Evolutionary conservation across 2,329 filamentous ascomycete genomes (phyloP).

Genomic region (Colletotrichum sp.): DNA sequence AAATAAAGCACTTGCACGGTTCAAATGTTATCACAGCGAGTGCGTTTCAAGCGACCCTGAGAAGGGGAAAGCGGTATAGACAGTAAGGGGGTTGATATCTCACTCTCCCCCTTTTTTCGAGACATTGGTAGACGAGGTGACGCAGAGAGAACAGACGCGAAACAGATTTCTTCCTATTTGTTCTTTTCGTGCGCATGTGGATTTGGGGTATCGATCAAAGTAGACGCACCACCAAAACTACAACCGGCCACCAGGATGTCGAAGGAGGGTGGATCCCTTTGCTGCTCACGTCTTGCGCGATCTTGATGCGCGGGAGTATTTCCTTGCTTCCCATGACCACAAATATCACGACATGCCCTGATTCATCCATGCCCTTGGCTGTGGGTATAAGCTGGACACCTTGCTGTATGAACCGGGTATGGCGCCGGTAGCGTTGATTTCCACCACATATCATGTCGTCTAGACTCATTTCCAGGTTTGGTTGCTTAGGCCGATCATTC

Average conservation of each 20-base stretch:
- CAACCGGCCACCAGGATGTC: neutral
- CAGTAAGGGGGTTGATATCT: neutral
- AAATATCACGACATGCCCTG: neutral
- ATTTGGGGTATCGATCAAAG: neutral
- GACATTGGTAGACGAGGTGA: neutral
- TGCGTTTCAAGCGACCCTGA: neutral
- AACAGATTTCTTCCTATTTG: neutral
- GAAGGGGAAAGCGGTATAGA: neutral
- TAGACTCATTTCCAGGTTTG: neutral
- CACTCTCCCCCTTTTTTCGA: neutral
- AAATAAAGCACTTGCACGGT: neutral
- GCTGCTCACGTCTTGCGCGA: neutral
- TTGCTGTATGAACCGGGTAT: neutral
- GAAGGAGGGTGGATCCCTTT: neutral
- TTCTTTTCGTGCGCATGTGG: neutral
- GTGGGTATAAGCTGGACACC: neutral
- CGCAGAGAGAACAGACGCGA: neutral
- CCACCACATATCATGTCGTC: neutral
- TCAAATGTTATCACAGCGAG: neutral
- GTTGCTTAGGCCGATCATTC: conserved; percentile 41
- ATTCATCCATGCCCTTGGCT: neutral
- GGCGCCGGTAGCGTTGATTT: neutral
- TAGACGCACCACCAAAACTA: neutral
- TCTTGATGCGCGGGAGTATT: neutral
- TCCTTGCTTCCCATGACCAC: neutral